These are phyloP conservation scores for Selenicereus undatus DNA, from an alignment of 148 eudicot genomes.

Conservation along the genomic window DNA sequence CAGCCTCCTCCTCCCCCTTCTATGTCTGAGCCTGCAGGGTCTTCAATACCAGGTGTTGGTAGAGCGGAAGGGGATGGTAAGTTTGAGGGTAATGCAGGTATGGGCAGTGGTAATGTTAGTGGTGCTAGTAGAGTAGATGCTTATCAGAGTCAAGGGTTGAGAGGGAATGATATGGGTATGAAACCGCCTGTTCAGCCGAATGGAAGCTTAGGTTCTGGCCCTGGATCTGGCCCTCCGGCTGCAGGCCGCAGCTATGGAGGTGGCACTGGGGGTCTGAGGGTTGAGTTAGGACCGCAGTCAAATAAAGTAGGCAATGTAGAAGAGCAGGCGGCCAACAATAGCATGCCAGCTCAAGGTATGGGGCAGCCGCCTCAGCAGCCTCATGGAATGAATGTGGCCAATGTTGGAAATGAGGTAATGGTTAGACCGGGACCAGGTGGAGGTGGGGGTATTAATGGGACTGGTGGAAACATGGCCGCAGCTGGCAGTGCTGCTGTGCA, in stretches of 20 bases:
- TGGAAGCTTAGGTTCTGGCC: slow-evolving; percentile 24
- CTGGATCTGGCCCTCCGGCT: slow-evolving; percentile 16
- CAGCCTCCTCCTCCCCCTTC: slow-evolving; percentile 17
- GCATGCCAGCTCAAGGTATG: slow-evolving; percentile 28
- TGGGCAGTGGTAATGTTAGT: slow-evolving; percentile 29
- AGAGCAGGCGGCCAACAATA: slow-evolving; percentile 33
- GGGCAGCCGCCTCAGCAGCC: slow-evolving; percentile 38
- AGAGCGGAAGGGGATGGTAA: slow-evolving; percentile 34
- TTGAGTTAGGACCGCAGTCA: slow-evolving; percentile 49
- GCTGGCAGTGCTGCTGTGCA: slow-evolving; percentile 27
- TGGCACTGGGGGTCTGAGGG: slow-evolving; percentile 44
- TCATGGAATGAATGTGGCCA: slow-evolving; percentile 31
- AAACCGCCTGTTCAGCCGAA: slow-evolving; percentile 25
- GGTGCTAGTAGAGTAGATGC: slow-evolving; percentile 38
- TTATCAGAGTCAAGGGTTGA: slow-evolving; percentile 42
- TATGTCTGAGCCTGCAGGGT: slow-evolving; percentile 18
- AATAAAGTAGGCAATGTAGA: slow-evolving; percentile 46
- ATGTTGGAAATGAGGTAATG: slow-evolving; percentile 37
- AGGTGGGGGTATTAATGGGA: slow-evolving; percentile 41
- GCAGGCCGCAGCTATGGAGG: slow-evolving; percentile 29
- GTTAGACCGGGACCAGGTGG: slow-evolving; percentile 46
- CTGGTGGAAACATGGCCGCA: slow-evolving; percentile 33
- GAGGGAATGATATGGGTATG: slow-evolving; percentile 29
- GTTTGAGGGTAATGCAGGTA: slow-evolving; percentile 28
- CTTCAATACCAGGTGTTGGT: slow-evolving; percentile 28